Evolutionary conservation across 495 filamentous ascomycete genomes (phyloP), one percentile per base, ranked within the genome.

Genomic region (Aspergillus sclerotiicarbonarius): DNA sequence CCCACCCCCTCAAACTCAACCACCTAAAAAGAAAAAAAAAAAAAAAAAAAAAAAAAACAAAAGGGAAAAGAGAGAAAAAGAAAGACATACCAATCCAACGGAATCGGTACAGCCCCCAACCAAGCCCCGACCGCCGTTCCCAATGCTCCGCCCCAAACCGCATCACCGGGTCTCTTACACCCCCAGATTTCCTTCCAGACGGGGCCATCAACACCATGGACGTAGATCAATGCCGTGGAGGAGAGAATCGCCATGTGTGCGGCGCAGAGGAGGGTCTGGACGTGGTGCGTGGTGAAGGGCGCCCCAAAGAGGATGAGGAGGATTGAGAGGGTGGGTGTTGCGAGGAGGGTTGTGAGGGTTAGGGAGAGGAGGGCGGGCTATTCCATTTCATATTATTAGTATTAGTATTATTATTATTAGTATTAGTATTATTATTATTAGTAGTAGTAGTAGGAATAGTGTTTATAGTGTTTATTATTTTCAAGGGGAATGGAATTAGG

Each of bases 241-340:
- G 84, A 82, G 12, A 98, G 80, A 0, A 96, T 66, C 15, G 93
- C 85, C 60, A 96, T 81, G 70, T 98, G 91, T 10, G 85, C 81
- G 2, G 90, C 90, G 70, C 84, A 87, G 30, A 96, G 84, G 32
- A 89, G 53, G 3, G 93, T 98, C 46, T 96, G 86, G 9, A 76
- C 51, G 52, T 89, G 76, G 67, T 96, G 92, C 0, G 91, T 92
- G 16, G 90, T 91, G 52, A 94, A 69, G 0, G 94, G 94, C 13
- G 93, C 94, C 58, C 94, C 95, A 73, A 97, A 93, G 53, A 96
- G 85, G 66, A 98, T 78, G 61, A 95, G 79, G 20, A 86, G 66
- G 54, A 81, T 69, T 60, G 85, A 76, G 30, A 95, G 74, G 46
- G 84, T 64, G 20, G 87, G 86, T 0, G 84, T 81, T 15, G 83